phyloP scores from a whole-genome alignment of 2,329 filamentous ascomycete species.

The Metarhizium sp. region DNA sequence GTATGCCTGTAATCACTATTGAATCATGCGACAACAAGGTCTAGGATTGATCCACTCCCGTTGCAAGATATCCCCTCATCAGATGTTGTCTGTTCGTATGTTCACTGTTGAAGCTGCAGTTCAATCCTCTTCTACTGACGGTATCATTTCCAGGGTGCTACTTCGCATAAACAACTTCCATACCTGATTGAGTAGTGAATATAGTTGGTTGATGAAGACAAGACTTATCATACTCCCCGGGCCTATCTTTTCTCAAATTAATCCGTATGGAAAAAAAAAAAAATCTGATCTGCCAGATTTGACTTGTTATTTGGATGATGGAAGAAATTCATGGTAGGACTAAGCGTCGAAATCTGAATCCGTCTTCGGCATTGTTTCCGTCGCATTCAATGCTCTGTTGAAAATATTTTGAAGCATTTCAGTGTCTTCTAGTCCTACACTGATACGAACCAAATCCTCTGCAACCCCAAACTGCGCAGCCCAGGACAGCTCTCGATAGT shows the following conservation, averaged over 20 bases:
- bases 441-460: constrained; percentile 71
- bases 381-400: constrained; percentile 57
- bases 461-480: constrained; percentile 74
- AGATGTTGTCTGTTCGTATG: neutral
- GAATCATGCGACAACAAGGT: neutral
- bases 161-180: neutral
- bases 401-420: constrained; percentile 56
- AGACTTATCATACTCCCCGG: neutral
- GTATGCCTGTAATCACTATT: neutral
- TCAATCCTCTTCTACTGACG: neutral
- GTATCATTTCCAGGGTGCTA: no score
- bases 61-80: neutral
- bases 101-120: neutral
- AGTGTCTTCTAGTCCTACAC: constrained; percentile 79
- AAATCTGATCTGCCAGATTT: neutral
- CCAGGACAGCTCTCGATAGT: constrained; percentile 92
- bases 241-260: neutral
- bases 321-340: neutral
- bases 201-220: neutral
- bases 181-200: neutral
- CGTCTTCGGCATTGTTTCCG: constrained; percentile 11
- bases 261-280: no score
- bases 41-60: neutral
- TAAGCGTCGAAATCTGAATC: neutral
- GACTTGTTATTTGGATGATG: neutral